Conservation (phyloP, 2,329 filamentous ascomycete genomes). For the Tricladium varicosporioides region DNA sequence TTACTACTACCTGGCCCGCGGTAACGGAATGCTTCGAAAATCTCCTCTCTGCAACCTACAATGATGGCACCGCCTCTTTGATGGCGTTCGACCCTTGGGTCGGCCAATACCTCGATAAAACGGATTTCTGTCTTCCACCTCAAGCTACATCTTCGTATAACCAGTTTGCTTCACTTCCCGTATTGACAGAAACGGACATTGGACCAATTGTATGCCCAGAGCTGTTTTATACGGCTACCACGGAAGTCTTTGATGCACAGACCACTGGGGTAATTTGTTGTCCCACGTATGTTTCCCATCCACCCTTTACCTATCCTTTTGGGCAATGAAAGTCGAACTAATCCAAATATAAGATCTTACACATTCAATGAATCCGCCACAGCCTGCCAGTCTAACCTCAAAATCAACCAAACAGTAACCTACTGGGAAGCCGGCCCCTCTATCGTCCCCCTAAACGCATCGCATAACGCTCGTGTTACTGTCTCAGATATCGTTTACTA, state of each 20-base stretch:
- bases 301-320: background rate
- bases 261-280: background rate
- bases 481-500: background rate
- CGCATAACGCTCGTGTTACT: background rate
- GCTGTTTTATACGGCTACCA: background rate
- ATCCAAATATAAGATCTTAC: background rate
- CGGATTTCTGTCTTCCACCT: background rate
- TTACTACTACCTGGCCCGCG: background rate
- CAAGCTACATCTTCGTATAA: background rate
- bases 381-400: background rate
- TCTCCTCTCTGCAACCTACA: background rate
- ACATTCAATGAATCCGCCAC: background rate
- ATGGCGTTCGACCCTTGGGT: background rate
- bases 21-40: background rate
- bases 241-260: background rate
- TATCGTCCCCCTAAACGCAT: background rate
- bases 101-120: background rate
- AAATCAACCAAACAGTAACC: background rate
- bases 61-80: background rate
- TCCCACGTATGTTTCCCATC: background rate
- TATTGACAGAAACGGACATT: background rate
- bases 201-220: background rate
- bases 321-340: background rate
- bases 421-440: background rate
- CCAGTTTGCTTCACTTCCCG: background rate